phyloP scores from a whole-genome alignment of 1,139 yeast genomes.

The Nakaseomyces delphensis region DNA sequence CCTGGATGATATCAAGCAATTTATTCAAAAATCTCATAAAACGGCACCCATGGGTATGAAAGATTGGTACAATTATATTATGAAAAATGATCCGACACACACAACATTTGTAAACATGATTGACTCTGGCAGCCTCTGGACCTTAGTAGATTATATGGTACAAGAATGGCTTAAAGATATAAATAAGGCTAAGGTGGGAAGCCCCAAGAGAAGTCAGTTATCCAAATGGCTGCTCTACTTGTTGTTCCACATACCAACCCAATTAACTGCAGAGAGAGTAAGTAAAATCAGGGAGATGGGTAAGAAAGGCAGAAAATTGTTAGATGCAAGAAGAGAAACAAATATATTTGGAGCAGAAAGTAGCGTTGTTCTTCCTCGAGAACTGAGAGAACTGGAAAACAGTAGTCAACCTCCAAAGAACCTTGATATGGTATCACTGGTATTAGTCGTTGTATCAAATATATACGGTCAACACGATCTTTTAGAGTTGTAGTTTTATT shows the following conservation, averaged over 20 bases:
- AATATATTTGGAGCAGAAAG: not conserved
- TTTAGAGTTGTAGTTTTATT: not conserved
- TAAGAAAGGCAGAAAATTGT: slow-evolving; percentile 19
- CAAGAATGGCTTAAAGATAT: slow-evolving; percentile 25
- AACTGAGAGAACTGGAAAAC: slow-evolving; percentile 1
- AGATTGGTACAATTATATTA: slow-evolving; percentile 21
- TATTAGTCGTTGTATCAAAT: slow-evolving; percentile 16
- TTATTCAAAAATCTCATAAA: slow-evolving; percentile 10
- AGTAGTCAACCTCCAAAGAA: slow-evolving; percentile 8
- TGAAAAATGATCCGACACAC: slow-evolving; percentile 20
- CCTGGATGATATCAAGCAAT: slow-evolving; percentile 9
- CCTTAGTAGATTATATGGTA: slow-evolving; percentile 22
- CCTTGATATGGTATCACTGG: slow-evolving; percentile 15
- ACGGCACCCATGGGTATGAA: slow-evolving; percentile 17
- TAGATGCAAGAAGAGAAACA: not conserved
- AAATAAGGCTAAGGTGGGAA: slow-evolving; percentile 13
- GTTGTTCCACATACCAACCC: slow-evolving; percentile 21
- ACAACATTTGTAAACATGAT: slow-evolving; percentile 15
- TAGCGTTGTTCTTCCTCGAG: not conserved
- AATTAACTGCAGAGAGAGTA: slow-evolving; percentile 21
- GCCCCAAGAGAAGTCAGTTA: slow-evolving; percentile 9
- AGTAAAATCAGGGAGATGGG: slow-evolving; percentile 25
- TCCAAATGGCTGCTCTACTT: slow-evolving; percentile 26
- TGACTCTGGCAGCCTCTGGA: slow-evolving; percentile 18
- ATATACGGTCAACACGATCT: slow-evolving; percentile 23